Conservation (phyloP, 78 protist species). For the Emiliania huxleyi region DNA sequence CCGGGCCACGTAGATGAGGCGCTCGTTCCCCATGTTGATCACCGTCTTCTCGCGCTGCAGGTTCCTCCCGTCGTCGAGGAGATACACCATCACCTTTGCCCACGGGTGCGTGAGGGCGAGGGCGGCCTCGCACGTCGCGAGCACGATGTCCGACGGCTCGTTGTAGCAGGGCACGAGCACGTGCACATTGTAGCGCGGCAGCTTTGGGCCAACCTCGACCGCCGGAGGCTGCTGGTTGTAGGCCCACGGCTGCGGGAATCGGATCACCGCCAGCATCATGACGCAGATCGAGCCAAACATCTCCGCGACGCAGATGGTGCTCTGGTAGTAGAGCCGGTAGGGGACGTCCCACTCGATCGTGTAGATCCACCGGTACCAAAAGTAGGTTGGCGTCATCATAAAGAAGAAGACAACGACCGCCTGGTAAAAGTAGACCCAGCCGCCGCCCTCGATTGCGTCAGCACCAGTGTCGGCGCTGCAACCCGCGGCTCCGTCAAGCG, state of each 20-base stretch:
- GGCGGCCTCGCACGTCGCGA: not conserved
- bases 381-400: not conserved
- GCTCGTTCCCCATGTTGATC: not conserved
- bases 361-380: constrained; percentile 11
- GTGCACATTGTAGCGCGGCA: not conserved
- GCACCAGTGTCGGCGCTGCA: too few species aligned
- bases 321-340: constrained; percentile 5
- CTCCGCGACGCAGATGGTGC: constrained; percentile 5
- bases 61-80: not conserved
- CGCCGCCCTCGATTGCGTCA: not conserved
- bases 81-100: not conserved
- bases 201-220: not conserved
- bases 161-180: not conserved
- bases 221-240: not conserved
- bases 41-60: constrained; percentile 11
- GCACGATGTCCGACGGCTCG: constrained; percentile 14
- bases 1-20: not conserved
- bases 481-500: too few species aligned
- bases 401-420: not conserved
- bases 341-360: constrained; percentile 27
- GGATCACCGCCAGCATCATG: constrained; percentile 20
- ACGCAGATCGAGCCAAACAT: constrained; percentile 14
- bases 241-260: constrained; percentile 7
- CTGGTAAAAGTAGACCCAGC: not conserved
- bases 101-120: not conserved